Conservation (phyloP, 2,329 filamentous ascomycete genomes). For the Aureobasidium leucospermi region DNA sequence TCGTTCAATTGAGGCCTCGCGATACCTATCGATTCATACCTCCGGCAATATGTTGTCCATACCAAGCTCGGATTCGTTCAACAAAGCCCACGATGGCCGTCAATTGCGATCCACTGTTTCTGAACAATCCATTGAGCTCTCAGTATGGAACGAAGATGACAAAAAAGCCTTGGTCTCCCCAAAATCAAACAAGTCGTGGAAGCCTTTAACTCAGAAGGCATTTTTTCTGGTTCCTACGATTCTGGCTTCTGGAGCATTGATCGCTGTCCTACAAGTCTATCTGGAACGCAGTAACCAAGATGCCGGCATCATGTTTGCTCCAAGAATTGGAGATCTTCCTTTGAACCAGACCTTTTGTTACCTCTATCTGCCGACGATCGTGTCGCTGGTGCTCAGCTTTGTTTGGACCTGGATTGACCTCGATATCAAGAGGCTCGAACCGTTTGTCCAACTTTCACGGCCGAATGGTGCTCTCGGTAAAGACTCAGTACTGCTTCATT, state of each 20-base stretch:
- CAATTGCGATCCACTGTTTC: not conserved
- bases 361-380: constrained; percentile 47
- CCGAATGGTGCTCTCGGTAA: constrained; percentile 34
- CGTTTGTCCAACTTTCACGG: constrained; percentile 52
- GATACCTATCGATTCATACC: not conserved
- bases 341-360: constrained; percentile 33
- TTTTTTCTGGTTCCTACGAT: constrained; percentile 4
- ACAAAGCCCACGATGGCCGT: not conserved
- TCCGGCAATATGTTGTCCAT: not conserved
- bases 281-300: constrained; percentile 33
- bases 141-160: not conserved
- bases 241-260: constrained; percentile 28
- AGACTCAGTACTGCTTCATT: constrained; percentile 46
- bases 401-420: constrained; percentile 55
- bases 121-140: not conserved
- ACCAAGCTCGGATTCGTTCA: not conserved
- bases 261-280: constrained; percentile 40
- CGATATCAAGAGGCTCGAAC: constrained; percentile 52
- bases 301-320: constrained; percentile 37
- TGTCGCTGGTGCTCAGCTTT: constrained; percentile 50
- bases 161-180: not conserved
- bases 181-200: not conserved
- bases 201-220: not conserved
- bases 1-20: not conserved
- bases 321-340: constrained; percentile 32